phyloP scores from a whole-genome alignment of 164 flowering plant genomes.

The Paratinospora sagittata region DNA sequence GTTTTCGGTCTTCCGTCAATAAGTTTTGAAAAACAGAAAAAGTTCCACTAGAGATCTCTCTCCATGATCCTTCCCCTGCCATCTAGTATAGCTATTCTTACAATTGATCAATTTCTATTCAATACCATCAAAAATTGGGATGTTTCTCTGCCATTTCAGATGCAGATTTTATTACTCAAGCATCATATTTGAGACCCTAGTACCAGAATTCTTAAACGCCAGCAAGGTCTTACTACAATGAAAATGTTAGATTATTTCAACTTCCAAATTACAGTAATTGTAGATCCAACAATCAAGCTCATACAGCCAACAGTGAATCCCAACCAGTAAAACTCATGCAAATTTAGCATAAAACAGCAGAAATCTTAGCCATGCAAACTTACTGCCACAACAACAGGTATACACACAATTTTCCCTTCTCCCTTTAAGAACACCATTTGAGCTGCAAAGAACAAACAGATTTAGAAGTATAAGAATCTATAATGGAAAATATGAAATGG shows the following conservation, averaged over 20 bases:
- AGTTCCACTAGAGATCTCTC: too few species aligned
- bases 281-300: background rate
- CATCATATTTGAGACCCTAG: too few species aligned
- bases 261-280: background rate
- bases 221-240: too few species aligned
- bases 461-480: background rate
- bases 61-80: too few species aligned
- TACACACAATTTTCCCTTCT: slow-evolving; percentile 39
- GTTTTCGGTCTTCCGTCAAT: too few species aligned
- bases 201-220: too few species aligned
- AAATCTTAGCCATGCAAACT: slow-evolving; percentile 25
- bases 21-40: too few species aligned
- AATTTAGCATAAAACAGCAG: background rate
- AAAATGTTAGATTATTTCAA: background rate
- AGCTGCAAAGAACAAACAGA: slow-evolving; percentile 46
- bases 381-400: slow-evolving; percentile 98
- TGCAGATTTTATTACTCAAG: too few species aligned
- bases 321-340: background rate
- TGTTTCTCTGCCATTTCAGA: too few species aligned
- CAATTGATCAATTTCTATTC: too few species aligned
- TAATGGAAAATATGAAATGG: background rate
- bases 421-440: slow-evolving; percentile 62
- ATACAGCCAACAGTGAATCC: background rate
- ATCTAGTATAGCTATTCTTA: too few species aligned
- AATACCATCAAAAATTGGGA: too few species aligned